Evolutionary conservation across 2,329 filamentous ascomycete genomes (phyloP), one percentile per base, ranked within the genome.

Genomic region (Diaporthe velutina): DNA sequence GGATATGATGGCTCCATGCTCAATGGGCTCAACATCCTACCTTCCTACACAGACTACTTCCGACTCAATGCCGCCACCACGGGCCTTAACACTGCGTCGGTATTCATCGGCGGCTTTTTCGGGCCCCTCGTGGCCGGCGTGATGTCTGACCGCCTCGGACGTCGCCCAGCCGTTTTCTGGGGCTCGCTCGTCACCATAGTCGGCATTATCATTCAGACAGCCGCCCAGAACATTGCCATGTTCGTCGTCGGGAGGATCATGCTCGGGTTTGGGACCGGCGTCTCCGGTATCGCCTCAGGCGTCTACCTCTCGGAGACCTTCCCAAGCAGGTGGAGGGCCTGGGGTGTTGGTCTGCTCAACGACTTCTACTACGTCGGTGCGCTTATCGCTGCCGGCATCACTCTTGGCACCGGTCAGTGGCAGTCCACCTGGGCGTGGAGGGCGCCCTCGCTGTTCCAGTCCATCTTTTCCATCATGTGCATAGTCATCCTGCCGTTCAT

Each of bases 11-110:
- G 85, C 2, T 89, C 86, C 3, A 88, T 90, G 82, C 83, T 90
- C 81, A 90, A 90, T 75, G 88, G 88, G 0, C 83, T 92, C 33
- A 89, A 90, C 74, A 90, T 91, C 74, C 79, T 91, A 22, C 88
- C 89, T 0, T 86, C 85, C 0, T 91, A 91, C 78, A 86, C 84
- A 0, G 83, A 89, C 50, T 91, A 91, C 79, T 91, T 91, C 81
- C 77, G 85, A 5, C 85, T 91, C 10, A 90, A 82, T n/a, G 79
- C 86, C 0, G 85, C 87, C 0, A 90, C 88, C 0, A 87, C 84
- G 0, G 88, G 87, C 4, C 83, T 91, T 22, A 90, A 90, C 77
- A 91, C 88, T 6, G 86, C 88, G 0, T 87, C 87, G 1, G 85
- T 88, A n/a, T 90, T 86, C 78, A 88, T 91, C 66, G 89, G 89